Evolutionary conservation across 805 yeast genomes (phyloP), one percentile per base, ranked within the genome.

Genomic region (Wickerhamiella allomyrinae): DNA sequence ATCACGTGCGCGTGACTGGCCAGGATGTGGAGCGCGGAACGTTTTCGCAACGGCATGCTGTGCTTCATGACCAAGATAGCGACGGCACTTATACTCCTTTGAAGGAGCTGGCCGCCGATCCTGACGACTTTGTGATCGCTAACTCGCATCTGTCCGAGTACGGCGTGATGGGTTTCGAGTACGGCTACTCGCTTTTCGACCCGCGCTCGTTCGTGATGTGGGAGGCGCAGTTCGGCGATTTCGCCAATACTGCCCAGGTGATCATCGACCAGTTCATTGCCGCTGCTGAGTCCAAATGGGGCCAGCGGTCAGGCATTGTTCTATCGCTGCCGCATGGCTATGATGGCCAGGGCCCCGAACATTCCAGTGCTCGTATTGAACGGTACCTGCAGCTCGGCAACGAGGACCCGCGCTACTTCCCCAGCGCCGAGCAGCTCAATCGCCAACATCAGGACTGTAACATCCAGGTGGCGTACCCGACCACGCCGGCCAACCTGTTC

Each of bases 21-120:
- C 97, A 91, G 72, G 99, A 91, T 75, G 97, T 91, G 52, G 98
- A 91, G 74, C 86, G 99, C 77, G 99, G 99, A 72, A 91, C 99
- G 33, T 89, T 91, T 75, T 91, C 98, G 42, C 99, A 91, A 71
- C 89, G 99, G 70, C 99, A 91, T 61, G 89, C 97, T 45, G 96
- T 91, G 38, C 71, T 91, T 63, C 98, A 91, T 63, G 98, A 91
- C 66, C 99, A 91, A 70, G 69, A 76, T 42, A 77, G 82, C 39
- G 96, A 87, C 66, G 67, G 68, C 38, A 77, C 83, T 22, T 77
- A 81, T 68, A 79, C 85, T 46, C 97, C 98, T 56, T 74, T 91
- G 62, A 74, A 81, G 65, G 71, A 82, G 60, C 68, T 89, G 53
- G 68, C 76, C 52, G 82, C 77, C 53, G 74, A 76, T 52, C 95